Evolutionary conservation across 108 stramenopile genomes (phyloP), one percentile per base, ranked within the genome.

Genomic region (Schizochytrium sp.): DNA sequence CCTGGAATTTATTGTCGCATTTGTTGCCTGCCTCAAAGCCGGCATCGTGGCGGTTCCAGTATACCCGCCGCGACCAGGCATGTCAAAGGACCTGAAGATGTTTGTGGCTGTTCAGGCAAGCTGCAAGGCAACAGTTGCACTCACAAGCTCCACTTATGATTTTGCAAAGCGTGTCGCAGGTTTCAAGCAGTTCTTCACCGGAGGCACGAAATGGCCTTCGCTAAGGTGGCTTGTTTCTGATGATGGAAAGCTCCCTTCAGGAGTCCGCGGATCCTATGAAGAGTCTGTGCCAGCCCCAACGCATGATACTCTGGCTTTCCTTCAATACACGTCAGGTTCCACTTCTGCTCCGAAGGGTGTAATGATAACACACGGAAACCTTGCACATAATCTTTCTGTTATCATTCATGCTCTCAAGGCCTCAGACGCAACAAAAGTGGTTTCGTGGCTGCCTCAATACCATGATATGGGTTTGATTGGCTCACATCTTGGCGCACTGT

Each of bases 381-480:
- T 99, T 45, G 92, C 95, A 49, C 97, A 99, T 93, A 99, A 99
- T 91, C 93, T 98, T 4, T 87, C 92, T 87, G 95, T 95, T 90
- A 98, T 98, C 69, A 57, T 64, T 4, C 46, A 3, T 58, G 96
- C 96, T 7, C 87, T 97, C 15, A 87, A 95, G 53, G 97, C 98
- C 0, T 87, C 72, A 4, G 61, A 91, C 17, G 94, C 94, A 72
- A 99, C 99, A 2, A 92, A 96, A 13, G 97, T 97, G 46, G 98
- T 97, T 4, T 97, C 96, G 4, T 99, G 99, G 98, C 93, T 99
- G n/a, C 99, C 97, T 0, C 99, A 99, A 93, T 99, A 99, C 91
- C 99, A 99, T 89, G 99, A 99, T 91, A 99, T 99, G 99, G 99
- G 98, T 28, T 93, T 99, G 56, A 99, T 99, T 76, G 99, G 98